Percentiles rank a stretch among this genome's conserved stretches.
These are phyloP conservation scores for Butyriboletus appendiculatus DNA, from an alignment of 1,284 basidiomycete genomes.

Conservation along the genomic window DNA sequence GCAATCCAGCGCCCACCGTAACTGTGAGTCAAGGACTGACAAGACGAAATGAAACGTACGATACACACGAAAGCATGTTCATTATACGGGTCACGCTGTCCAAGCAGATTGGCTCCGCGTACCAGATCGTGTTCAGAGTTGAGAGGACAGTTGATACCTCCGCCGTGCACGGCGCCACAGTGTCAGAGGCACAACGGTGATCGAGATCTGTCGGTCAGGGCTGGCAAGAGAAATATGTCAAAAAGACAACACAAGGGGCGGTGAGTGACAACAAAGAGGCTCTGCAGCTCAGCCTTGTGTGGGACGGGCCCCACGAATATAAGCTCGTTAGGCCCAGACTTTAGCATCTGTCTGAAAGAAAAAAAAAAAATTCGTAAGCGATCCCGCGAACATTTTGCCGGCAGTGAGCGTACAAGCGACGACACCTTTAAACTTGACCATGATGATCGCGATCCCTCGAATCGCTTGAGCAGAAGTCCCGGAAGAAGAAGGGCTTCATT, in stretches of 20 bases:
- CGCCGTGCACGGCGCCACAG: conserved; percentile 12
- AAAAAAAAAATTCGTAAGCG: conserved; percentile 20
- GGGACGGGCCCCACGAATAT: not conserved
- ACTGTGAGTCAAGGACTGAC: not conserved
- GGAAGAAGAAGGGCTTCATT: conserved; percentile 20
- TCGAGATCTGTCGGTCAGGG: conserved; percentile 11
- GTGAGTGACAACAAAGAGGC: not conserved
- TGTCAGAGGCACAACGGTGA: conserved; percentile 8
- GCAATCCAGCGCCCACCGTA: not conserved
- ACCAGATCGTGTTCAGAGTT: not conserved
- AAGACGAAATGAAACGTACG: conserved; percentile 3
- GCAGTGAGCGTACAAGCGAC: conserved; percentile 28
- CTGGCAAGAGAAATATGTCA: conserved; percentile 2
- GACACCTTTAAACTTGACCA: conserved; percentile 30
- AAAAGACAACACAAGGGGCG: not conserved
- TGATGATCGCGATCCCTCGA: conserved; percentile 30
- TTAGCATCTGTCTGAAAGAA: not conserved
- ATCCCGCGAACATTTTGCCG: conserved; percentile 35
- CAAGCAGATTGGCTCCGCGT: not conserved
- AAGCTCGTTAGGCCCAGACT: not conserved
- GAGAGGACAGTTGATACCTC: conserved; percentile 1
- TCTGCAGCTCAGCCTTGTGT: not conserved
- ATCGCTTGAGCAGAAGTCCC: conserved; percentile 27
- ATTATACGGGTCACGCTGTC: not conserved
- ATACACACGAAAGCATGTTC: not conserved